Percentiles rank a stretch among this genome's conserved stretches.
Evolutionary conservation across 2,329 filamentous ascomycete genomes (phyloP).

Genomic region (Sporothrix protearum): DNA sequence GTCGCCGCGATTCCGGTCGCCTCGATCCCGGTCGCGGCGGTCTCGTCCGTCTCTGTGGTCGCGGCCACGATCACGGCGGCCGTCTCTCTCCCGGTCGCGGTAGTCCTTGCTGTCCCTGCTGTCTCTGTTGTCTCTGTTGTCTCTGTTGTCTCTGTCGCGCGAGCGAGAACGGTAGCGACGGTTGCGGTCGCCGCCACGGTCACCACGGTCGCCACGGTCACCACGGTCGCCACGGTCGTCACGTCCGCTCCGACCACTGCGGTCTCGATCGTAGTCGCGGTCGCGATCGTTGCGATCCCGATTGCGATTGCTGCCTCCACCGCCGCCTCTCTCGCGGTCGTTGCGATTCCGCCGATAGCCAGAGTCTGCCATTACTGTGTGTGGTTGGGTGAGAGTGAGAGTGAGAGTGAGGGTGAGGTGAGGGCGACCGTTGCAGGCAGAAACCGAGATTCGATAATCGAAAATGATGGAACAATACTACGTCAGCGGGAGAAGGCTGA

Average conservation of each 20-base stretch:
- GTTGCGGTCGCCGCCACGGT: slow-evolving; percentile 19
- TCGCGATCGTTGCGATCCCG: slow-evolving; percentile 13
- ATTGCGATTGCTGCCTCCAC: slow-evolving; percentile 4
- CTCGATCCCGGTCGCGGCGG: background rate
- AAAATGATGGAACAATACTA: background rate
- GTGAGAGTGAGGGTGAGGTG: background rate
- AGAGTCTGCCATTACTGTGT: slow-evolving; percentile 24
- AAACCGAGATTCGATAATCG: background rate
- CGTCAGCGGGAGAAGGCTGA: slow-evolving; percentile 12
- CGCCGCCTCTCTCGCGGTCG: background rate
- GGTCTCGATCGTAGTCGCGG: slow-evolving; percentile 20
- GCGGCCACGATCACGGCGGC: background rate
- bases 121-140: background rate
- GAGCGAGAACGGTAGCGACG: slow-evolving; percentile 1
- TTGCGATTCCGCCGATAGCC: slow-evolving; percentile 25
- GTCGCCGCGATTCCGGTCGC: background rate
- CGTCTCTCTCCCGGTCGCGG: background rate
- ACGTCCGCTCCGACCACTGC: slow-evolving; percentile 11
- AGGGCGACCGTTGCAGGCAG: background rate
- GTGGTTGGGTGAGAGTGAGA: background rate
- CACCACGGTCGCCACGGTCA: slow-evolving; percentile 19
- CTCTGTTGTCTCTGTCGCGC: background rate
- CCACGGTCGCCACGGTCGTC: slow-evolving; percentile 4
- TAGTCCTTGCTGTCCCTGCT: background rate
- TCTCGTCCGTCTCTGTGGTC: slow-evolving; percentile 6